Evolutionary conservation across 768 basidiomycete genomes (phyloP).

Genomic region (Leccinum imitatum): DNA sequence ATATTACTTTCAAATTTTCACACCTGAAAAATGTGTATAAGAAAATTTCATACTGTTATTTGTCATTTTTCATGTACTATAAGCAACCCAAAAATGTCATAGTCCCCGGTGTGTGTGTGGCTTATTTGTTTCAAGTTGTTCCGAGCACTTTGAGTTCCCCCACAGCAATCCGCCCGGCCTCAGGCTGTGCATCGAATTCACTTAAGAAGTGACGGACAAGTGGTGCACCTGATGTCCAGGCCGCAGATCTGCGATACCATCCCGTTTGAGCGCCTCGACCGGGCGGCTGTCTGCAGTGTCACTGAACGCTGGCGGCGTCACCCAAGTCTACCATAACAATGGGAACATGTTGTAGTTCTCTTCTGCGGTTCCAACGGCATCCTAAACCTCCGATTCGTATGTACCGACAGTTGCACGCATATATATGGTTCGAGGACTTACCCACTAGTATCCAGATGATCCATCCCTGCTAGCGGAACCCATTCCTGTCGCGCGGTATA

Average conservation of each 20-base stretch:
- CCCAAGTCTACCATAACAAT: background rate
- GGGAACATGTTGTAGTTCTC: background rate
- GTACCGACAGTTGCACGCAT: background rate
- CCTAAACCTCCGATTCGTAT: background rate
- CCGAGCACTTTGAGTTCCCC: too few species aligned
- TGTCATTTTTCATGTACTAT: too few species aligned
- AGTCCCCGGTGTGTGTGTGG: background rate
- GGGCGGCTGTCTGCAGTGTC: background rate
- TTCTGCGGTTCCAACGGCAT: background rate
- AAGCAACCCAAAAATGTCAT: too few species aligned
- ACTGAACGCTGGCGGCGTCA: background rate
- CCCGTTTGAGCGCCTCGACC: background rate
- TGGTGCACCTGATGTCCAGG: background rate
- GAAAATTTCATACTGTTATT: too few species aligned
- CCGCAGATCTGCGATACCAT: background rate
- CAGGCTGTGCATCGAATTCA: background rate
- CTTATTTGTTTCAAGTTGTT: background rate
- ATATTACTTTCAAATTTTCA: too few species aligned
- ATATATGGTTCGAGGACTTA: background rate
- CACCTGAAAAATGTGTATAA: too few species aligned
- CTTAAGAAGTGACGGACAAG: background rate
- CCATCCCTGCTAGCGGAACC: background rate
- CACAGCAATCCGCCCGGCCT: background rate
- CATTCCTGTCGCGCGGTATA: background rate
- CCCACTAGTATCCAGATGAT: background rate